Base-by-base conservation (phyloP, 2,329 filamentous ascomycete genomes). In the Pseudogymnoascus sp. region DNA sequence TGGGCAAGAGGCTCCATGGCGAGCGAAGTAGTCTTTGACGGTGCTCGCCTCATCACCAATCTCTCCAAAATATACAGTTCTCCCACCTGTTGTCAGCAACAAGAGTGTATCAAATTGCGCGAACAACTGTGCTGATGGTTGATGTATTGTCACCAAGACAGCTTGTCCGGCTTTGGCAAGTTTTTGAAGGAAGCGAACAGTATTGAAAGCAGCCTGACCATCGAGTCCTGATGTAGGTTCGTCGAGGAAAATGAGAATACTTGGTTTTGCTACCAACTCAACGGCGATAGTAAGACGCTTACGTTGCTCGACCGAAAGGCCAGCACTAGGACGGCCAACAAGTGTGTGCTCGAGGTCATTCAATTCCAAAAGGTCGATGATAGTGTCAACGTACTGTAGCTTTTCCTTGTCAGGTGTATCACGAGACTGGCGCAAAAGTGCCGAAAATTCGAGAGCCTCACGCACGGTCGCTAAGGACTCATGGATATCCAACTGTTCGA, bases 401-500 rank as follows among this genome's bases (percentile, higher is more conserved):
- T 96, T 97, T 72, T 96, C 91, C 46, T 84, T 78, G 11, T 81
- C 82, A 2, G 90, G 80, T 14, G 89, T 83, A 61, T 88, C 81
- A 62, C 85, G 85, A 0, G 93, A 90, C 72, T 96, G 93, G 64
- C 93, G 89, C 44, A 97, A 87, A 4, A 93, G 76, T n/a, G 93
- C 93, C 69, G 88, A 92, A 76, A 97, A 97, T 70, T 86, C 86
- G 34, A 97, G 82, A 5, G 92, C 91, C 77, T 97, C 93, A 65
- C 93, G 87, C 28, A 96, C 92, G 1, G 93, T 96, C 0, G 87
- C 80, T 69, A 91, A 95, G 56, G 88, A 81, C 56, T 96, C 81
- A 73, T 96, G 92, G 11, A 96, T 81, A 82, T 97, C 93, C 72
- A 96, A 90, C 74, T 96, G 93, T 73, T 96, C 91, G 38, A 93